phyloP scores from a whole-genome alignment of 768 basidiomycete species.

The Mycena crocata region DNA sequence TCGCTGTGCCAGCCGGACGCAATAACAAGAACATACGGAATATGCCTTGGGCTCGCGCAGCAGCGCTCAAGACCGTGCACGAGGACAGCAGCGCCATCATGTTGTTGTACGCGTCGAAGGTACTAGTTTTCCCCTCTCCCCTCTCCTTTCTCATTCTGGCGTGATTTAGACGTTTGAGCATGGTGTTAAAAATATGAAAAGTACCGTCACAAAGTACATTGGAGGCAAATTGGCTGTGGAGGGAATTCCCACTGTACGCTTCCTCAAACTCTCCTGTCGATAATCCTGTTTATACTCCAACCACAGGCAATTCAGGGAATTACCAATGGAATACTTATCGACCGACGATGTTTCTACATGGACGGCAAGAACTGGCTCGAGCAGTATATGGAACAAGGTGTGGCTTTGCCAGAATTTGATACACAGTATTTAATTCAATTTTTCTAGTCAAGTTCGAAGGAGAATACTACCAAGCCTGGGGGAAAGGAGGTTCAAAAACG shows the following conservation, averaged over 20 bases:
- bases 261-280: neutral
- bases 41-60: slow-evolving; percentile 26
- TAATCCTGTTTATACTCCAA: neutral
- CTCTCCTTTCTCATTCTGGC: neutral
- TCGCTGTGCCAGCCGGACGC: slow-evolving; percentile 6
- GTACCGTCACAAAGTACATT: slow-evolving; percentile 4
- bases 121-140: neutral
- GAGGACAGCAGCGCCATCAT: slow-evolving; percentile 19
- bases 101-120: slow-evolving; percentile 21
- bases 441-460: slow-evolving; percentile 19
- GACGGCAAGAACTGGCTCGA: slow-evolving; percentile 12
- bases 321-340: slow-evolving; percentile 18
- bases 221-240: slow-evolving; percentile 16
- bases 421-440: neutral
- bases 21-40: neutral
- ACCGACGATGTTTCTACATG: slow-evolving; percentile 26
- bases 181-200: slow-evolving; percentile 20
- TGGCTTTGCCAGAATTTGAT: neutral
- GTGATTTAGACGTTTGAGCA: slow-evolving; percentile 17
- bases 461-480: slow-evolving; percentile 26
- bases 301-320: slow-evolving; percentile 16
- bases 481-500: slow-evolving; percentile 10
- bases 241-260: slow-evolving; percentile 8
- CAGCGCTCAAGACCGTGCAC: slow-evolving; percentile 11
- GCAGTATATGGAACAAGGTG: slow-evolving; percentile 20